These are phyloP conservation scores for Geum urbanum DNA, from an alignment of 306 rosid genomes.

Conservation along the genomic window DNA sequence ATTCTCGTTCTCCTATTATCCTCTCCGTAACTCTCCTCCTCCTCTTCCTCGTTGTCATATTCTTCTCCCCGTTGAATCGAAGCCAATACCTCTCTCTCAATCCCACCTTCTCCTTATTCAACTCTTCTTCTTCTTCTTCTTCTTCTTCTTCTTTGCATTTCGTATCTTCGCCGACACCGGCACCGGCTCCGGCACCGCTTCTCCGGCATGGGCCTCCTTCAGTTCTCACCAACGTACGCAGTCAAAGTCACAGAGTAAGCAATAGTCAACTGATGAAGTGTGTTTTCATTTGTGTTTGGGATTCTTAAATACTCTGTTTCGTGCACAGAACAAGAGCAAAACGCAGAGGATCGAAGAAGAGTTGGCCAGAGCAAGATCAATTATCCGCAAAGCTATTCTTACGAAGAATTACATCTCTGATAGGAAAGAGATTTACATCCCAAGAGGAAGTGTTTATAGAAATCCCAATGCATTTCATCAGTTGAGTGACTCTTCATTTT, in stretches of 20 bases:
- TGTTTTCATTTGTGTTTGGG: too few species aligned
- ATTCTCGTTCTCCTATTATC: neutral
- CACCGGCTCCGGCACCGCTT: neutral
- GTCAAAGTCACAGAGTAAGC: neutral
- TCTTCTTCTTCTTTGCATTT: neutral
- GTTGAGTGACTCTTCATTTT: neutral
- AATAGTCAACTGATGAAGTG: too few species aligned
- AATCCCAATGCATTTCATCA: conserved; percentile 29
- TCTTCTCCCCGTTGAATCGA: conserved; percentile 20
- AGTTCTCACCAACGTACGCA: too few species aligned
- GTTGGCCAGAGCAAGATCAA: conserved; percentile 16
- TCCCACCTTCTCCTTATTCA: neutral
- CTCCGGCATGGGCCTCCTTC: neutral
- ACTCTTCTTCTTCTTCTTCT: neutral
- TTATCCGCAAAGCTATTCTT: conserved; percentile 9
- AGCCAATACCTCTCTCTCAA: neutral
- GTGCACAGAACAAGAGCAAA: conserved; percentile 2
- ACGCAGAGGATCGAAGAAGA: conserved; percentile 23
- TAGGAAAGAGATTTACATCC: conserved; percentile 17
- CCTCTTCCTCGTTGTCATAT: conserved; percentile 6
- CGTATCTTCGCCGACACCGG: conserved; percentile 4
- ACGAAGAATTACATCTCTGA: conserved; percentile 15
- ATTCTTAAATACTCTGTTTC: neutral
- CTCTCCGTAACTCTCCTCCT: conserved; percentile 7
- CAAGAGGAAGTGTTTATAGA: conserved; percentile 22